Conservation (phyloP, 352 stramenopile genomes). For the Pythium biforme region DNA sequence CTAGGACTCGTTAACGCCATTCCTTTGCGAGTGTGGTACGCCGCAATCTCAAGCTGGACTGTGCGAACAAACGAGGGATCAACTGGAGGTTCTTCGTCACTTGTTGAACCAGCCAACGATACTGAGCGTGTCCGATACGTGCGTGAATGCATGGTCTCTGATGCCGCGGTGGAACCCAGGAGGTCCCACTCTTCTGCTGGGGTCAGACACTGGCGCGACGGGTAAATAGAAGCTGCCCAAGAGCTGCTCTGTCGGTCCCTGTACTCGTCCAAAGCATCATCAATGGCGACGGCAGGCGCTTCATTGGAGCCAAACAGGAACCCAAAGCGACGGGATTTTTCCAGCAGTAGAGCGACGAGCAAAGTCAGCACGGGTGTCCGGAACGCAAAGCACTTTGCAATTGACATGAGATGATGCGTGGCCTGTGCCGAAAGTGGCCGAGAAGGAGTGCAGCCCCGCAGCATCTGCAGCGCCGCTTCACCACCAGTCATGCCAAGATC, state of each 20-base stretch:
- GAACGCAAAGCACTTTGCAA: constrained; percentile 33
- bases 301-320: constrained; percentile 39
- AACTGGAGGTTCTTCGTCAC: not conserved
- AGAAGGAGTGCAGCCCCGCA: constrained; percentile 36
- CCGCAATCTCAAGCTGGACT: not conserved
- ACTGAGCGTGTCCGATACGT: not conserved
- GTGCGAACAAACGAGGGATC: not conserved
- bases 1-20: not conserved
- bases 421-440: constrained; percentile 33
- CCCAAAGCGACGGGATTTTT: constrained; percentile 17
- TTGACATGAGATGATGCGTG: constrained; percentile 21
- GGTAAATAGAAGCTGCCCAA: constrained; percentile 13
- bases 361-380: constrained; percentile 32
- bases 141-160: not conserved
- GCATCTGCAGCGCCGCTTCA: constrained; percentile 40
- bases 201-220: not conserved
- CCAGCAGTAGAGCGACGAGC: constrained; percentile 2
- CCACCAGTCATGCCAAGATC: constrained; percentile 45
- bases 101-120: not conserved
- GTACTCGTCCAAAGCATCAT: constrained; percentile 26
- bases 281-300: not conserved
- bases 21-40: not conserved
- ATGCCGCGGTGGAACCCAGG: not conserved
- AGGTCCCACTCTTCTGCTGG: constrained; percentile 2
- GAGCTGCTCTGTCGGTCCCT: constrained; percentile 10